Conservation (phyloP, 2,329 filamentous ascomycete genomes). For the Neopestalotiopsis sp. region DNA sequence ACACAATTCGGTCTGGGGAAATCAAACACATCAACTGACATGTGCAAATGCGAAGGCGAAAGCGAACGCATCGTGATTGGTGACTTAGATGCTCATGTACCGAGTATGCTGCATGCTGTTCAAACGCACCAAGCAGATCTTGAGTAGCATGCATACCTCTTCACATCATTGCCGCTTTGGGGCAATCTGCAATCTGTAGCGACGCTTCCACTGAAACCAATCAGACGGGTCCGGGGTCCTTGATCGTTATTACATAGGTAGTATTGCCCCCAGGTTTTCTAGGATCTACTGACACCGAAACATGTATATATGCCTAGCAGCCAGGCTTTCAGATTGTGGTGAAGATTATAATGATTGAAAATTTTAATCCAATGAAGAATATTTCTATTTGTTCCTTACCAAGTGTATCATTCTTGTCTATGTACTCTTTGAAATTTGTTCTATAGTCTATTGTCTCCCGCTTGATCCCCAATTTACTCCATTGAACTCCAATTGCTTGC, state of each 20-base stretch:
- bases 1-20: too few relatives aligned
- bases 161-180: constrained; percentile 5
- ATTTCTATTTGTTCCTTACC: too few relatives aligned
- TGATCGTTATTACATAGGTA: neutral
- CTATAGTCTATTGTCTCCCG: too few relatives aligned
- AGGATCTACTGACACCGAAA: neutral
- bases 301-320: too few relatives aligned
- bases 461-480: too few relatives aligned
- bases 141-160: neutral
- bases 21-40: neutral
- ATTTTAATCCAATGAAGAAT: too few relatives aligned
- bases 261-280: neutral
- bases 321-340: too few relatives aligned
- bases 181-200: neutral
- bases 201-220: neutral
- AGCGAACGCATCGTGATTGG: neutral
- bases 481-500: too few relatives aligned
- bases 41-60: neutral
- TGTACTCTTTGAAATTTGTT: too few relatives aligned
- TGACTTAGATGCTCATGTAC: neutral
- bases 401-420: too few relatives aligned
- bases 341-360: too few relatives aligned
- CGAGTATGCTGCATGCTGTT: neutral
- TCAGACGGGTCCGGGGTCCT: neutral
- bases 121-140: neutral